phyloP scores from a whole-genome alignment of 2,329 filamentous ascomycete species.

The Aurifilum marmelostoma region DNA sequence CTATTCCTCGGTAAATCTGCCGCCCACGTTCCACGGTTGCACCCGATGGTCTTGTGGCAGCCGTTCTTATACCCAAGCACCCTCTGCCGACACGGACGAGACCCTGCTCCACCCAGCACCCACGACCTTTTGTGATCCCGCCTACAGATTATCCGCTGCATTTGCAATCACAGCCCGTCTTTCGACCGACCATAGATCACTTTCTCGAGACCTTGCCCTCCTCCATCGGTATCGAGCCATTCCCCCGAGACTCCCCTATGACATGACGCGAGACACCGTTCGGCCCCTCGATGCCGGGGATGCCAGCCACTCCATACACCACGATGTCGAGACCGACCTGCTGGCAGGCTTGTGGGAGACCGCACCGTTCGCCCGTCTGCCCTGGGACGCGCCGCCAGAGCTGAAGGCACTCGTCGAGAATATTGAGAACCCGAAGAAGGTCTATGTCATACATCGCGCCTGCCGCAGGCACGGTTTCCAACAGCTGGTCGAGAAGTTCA shows the following conservation, averaged over 20 bases:
- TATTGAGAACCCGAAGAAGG: conserved; percentile 63
- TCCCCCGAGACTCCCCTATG: conserved; percentile 36
- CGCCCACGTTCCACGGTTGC: neutral
- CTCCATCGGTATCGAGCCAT: conserved; percentile 9
- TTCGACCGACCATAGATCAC: neutral
- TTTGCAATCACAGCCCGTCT: neutral
- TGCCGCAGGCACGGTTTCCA: conserved; percentile 67
- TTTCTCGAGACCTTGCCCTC: neutral
- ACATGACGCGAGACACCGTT: conserved; percentile 54
- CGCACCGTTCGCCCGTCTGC: conserved; percentile 61
- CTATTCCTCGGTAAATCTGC: neutral
- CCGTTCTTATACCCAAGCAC: neutral
- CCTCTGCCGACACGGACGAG: neutral
- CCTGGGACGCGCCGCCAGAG: conserved; percentile 62
- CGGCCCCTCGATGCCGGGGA: conserved; percentile 41
- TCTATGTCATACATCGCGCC: conserved; percentile 64
- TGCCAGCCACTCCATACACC: conserved; percentile 31
- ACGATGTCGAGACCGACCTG: conserved; percentile 49
- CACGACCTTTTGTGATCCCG: neutral
- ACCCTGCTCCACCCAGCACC: neutral
- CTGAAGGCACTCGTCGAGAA: conserved; percentile 58
- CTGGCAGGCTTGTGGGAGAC: conserved; percentile 64
- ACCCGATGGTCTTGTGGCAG: neutral
- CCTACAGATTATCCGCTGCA: neutral
- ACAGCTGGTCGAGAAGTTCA: conserved; percentile 72